Percentiles rank a stretch among this genome's conserved stretches.
These are phyloP conservation scores for Agrocybe chaxingu DNA, from an alignment of 768 basidiomycete genomes.

Conservation along the genomic window DNA sequence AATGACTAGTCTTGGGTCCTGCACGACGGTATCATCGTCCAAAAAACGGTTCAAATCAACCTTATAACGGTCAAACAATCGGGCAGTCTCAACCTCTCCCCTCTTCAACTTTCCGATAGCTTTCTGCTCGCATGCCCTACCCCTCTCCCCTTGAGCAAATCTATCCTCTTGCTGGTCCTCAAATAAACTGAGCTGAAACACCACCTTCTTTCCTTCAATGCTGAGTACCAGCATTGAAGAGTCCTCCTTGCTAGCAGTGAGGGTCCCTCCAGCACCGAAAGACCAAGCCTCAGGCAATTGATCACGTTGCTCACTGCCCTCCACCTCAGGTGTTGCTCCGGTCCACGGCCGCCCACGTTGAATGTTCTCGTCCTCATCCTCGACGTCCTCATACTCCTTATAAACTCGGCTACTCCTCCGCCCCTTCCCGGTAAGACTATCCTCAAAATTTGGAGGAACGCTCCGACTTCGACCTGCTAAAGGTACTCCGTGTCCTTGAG, in stretches of 20 bases:
- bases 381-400: constrained; percentile 30
- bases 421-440: constrained; percentile 28
- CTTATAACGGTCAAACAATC: constrained; percentile 56
- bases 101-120: constrained; percentile 7
- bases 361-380: constrained; percentile 17
- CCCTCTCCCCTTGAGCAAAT: constrained; percentile 20
- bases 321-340: background rate
- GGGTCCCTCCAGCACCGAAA: constrained; percentile 51
- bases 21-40: constrained; percentile 56
- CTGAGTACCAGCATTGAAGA: constrained; percentile 61
- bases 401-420: constrained; percentile 21
- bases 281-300: constrained; percentile 3
- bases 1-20: constrained; percentile 66
- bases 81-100: constrained; percentile 53
- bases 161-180: constrained; percentile 18
- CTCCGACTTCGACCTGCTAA: constrained; percentile 47
- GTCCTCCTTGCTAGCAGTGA: constrained; percentile 59
- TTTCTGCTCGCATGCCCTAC: background rate
- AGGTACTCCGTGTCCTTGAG: background rate
- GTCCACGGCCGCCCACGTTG: constrained; percentile 7
- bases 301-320: constrained; percentile 7
- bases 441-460: constrained; percentile 52
- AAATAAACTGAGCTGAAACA: constrained; percentile 76
- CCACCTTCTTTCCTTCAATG: constrained; percentile 54
- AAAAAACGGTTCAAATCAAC: constrained; percentile 67